Conservation (phyloP, 2,329 filamentous ascomycete genomes). For the Thelonectria blattea region DNA sequence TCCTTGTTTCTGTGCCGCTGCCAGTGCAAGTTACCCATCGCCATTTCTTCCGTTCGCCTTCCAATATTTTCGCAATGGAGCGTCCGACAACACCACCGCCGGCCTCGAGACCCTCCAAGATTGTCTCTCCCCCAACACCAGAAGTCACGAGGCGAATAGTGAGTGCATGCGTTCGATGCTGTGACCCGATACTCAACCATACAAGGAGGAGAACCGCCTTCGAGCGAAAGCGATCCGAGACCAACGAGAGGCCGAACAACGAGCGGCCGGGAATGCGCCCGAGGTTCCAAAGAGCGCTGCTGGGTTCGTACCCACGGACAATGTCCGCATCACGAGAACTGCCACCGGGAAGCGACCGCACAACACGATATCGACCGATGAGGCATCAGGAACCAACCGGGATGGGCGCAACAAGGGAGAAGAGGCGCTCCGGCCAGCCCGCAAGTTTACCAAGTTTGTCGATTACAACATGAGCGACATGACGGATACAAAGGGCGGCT, state of each 20-base stretch:
- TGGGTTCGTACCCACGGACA: constrained; percentile 73
- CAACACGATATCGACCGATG: constrained; percentile 61
- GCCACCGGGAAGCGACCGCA: constrained; percentile 70
- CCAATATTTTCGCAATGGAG: constrained; percentile 48
- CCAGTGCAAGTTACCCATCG: not conserved
- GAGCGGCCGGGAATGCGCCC: constrained; percentile 50
- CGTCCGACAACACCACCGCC: constrained; percentile 54
- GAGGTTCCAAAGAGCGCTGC: constrained; percentile 60
- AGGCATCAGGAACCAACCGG: constrained; percentile 65
- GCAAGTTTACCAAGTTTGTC: constrained; percentile 92
- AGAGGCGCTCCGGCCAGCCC: constrained; percentile 71
- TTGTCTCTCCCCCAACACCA: constrained; percentile 57
- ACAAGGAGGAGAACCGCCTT: constrained; percentile 83
- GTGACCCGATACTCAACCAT: constrained; percentile 2
- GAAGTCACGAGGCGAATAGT: constrained; percentile 63
- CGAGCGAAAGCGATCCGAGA: constrained; percentile 87
- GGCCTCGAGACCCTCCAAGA: constrained; percentile 38
- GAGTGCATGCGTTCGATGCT: constrained; percentile 29
- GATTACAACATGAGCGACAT: constrained; percentile 98
- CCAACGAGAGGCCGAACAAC: constrained; percentile 69
- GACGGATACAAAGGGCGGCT: constrained; percentile 97
- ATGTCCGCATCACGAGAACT: constrained; percentile 60
- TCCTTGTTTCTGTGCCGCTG: not conserved
- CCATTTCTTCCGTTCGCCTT: not conserved
- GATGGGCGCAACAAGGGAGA: constrained; percentile 65